Evolutionary conservation across 2,329 filamentous ascomycete genomes (phyloP).

Genomic region (Diaporthe nobilis): DNA sequence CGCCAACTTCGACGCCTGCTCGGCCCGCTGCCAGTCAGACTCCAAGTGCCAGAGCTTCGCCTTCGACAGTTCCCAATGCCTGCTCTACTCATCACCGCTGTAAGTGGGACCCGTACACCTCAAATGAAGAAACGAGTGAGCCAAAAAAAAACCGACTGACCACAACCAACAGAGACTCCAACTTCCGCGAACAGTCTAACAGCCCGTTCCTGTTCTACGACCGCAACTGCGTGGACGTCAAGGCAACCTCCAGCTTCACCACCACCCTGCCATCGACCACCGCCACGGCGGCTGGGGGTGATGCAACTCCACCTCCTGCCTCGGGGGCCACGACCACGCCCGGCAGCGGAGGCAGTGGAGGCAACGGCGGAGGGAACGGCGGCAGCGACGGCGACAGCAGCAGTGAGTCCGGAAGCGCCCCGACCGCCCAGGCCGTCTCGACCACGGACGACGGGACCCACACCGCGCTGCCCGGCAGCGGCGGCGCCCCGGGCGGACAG

Average conservation of each 20-base stretch:
- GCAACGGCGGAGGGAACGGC: not conserved
- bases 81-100: conserved; percentile 38
- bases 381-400: not conserved
- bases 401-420: conserved; percentile 5
- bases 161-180: conserved; percentile 6
- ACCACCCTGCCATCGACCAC: conserved; percentile 23
- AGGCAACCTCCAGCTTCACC: conserved; percentile 38
- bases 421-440: conserved; percentile 26
- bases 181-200: conserved; percentile 38
- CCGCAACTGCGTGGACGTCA: conserved; percentile 37
- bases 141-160: not conserved
- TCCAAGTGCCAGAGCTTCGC: conserved; percentile 39
- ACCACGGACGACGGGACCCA: not conserved
- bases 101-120: not conserved
- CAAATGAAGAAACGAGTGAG: not conserved
- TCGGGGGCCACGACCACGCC: not conserved
- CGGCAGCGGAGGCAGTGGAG: not conserved
- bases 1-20: conserved; percentile 34
- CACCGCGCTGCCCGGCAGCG: conserved; percentile 16
- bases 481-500: not conserved
- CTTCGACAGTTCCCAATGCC: conserved; percentile 29
- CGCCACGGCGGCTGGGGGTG: not conserved
- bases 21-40: conserved; percentile 31
- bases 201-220: conserved; percentile 41
- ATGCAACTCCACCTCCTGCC: not conserved